phyloP scores from a whole-genome alignment of 768 basidiomycete genomes.

The Leccinum aurantiacum region DNA sequence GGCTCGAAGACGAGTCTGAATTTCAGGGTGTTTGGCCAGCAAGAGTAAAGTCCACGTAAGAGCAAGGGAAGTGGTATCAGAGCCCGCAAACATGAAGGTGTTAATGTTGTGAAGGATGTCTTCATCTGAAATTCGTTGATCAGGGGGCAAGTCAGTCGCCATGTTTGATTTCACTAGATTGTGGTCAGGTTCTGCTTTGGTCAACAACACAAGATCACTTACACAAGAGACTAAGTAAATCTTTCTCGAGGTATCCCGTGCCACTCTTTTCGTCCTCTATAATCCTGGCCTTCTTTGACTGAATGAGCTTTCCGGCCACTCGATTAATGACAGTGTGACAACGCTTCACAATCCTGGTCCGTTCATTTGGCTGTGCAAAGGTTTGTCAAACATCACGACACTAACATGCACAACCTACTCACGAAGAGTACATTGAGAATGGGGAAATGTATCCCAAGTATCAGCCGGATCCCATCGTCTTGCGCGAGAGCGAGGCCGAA shows the following conservation, averaged over 20 bases:
- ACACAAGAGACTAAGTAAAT: constrained; percentile 78
- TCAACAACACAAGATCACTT: constrained; percentile 30
- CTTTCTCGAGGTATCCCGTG: constrained; percentile 57
- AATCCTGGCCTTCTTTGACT: constrained; percentile 76
- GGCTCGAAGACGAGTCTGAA: constrained; percentile 69
- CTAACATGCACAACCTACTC: constrained; percentile 26
- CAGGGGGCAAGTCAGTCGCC: constrained; percentile 63
- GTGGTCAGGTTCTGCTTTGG: constrained; percentile 7
- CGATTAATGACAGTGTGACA: constrained; percentile 64
- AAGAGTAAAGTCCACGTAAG: constrained; percentile 84
- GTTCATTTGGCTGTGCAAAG: constrained; percentile 50
- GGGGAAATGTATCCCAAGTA: constrained; percentile 61
- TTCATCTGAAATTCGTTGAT: constrained; percentile 80
- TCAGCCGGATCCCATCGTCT: constrained; percentile 41
- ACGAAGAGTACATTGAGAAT: constrained; percentile 55
- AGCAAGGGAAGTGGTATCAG: constrained; percentile 81
- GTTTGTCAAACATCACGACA: constrained; percentile 1
- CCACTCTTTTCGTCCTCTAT: constrained; percentile 56
- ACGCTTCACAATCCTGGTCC: constrained; percentile 47
- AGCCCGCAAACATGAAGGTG: constrained; percentile 89
- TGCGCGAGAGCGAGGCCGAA: constrained; percentile 72
- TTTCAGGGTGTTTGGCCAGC: constrained; percentile 62
- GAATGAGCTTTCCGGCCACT: constrained; percentile 72
- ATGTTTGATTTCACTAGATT: constrained; percentile 78
- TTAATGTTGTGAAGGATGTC: constrained; percentile 86